Evolutionary conservation across 257 asterid genomes (phyloP).

Genomic region (Solanum pinnatisectum): DNA sequence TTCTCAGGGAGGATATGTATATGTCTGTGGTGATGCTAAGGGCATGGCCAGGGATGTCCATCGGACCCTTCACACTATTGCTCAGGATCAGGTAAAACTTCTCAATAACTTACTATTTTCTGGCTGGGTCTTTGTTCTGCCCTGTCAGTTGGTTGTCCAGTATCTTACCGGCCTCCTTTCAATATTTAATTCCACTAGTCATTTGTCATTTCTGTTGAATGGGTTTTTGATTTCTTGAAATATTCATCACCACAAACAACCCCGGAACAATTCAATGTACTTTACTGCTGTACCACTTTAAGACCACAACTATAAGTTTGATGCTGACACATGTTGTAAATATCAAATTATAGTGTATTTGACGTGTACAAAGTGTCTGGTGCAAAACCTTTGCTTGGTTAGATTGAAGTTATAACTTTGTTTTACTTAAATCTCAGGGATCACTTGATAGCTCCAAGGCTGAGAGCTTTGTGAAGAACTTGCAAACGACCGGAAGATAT

Average conservation of each 20-base stretch:
- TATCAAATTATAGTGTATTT: neutral
- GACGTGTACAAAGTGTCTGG: neutral
- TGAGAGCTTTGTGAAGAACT: conserved; percentile 76
- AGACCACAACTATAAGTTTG: neutral
- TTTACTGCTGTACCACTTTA: neutral
- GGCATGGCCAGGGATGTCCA: conserved; percentile 99
- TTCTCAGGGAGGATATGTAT: conserved; percentile 74
- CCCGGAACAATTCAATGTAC: neutral
- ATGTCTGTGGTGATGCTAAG: conserved; percentile 97
- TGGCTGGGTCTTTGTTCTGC: neutral
- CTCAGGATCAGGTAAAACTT: conserved; percentile 73
- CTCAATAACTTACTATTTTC: neutral
- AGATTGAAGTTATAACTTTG: neutral
- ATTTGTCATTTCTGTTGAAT: neutral
- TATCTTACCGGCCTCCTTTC: neutral
- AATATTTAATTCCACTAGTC: neutral
- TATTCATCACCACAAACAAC: neutral
- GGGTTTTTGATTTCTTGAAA: neutral
- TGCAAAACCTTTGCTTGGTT: neutral
- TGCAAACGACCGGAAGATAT: conserved; percentile 66
- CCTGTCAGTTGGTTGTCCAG: neutral
- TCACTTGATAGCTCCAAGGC: conserved; percentile 62
- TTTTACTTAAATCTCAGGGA: conserved; percentile 35
- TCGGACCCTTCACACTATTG: conserved; percentile 82
- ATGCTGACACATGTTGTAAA: neutral